Conservation (phyloP, 2,329 filamentous ascomycete species). For the Aschersonia sp. region DNA sequence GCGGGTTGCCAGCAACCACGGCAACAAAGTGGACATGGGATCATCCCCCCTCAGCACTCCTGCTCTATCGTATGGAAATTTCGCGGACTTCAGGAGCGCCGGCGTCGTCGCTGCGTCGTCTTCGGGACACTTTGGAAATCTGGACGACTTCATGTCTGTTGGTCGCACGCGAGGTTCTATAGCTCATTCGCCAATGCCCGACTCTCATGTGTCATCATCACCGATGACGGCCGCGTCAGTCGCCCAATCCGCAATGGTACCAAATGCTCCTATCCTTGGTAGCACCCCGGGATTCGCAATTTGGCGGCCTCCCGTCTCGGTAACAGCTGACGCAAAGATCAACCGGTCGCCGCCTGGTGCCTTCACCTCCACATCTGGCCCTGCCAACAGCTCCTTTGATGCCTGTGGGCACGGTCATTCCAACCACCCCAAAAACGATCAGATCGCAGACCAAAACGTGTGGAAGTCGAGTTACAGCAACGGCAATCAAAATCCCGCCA, state of each 20-base stretch:
- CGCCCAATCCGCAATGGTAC: conserved; percentile 5
- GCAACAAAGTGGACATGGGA: background rate
- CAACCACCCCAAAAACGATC: background rate
- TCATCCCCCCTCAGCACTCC: conserved; percentile 13
- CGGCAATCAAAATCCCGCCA: background rate
- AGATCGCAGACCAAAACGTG: background rate
- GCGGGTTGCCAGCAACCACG: conserved; percentile 15
- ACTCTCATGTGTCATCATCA: conserved; percentile 5
- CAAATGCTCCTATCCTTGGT: conserved; percentile 9
- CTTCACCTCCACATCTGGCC: conserved; percentile 4
- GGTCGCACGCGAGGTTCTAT: conserved; percentile 14
- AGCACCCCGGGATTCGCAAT: conserved; percentile 23
- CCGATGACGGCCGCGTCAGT: conserved; percentile 11
- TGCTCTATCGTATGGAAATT: conserved; percentile 16
- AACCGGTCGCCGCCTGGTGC: conserved; percentile 11
- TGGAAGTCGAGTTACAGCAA: too few species aligned
- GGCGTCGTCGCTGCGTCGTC: conserved; percentile 13
- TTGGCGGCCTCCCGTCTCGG: conserved; percentile 20
- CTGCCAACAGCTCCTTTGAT: too few species aligned
- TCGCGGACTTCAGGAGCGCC: conserved; percentile 15
- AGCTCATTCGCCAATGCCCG: conserved; percentile 9
- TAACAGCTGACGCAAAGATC: conserved; percentile 10
- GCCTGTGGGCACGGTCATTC: too few species aligned
- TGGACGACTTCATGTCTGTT: conserved; percentile 18
- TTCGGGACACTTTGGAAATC: conserved; percentile 15